A percentile compares a stretch with the other conserved stretches of the same genome.
Evolutionary conservation across 2,329 filamentous ascomycete species (phyloP).

Genomic region (Neoascochyta sp.): DNA sequence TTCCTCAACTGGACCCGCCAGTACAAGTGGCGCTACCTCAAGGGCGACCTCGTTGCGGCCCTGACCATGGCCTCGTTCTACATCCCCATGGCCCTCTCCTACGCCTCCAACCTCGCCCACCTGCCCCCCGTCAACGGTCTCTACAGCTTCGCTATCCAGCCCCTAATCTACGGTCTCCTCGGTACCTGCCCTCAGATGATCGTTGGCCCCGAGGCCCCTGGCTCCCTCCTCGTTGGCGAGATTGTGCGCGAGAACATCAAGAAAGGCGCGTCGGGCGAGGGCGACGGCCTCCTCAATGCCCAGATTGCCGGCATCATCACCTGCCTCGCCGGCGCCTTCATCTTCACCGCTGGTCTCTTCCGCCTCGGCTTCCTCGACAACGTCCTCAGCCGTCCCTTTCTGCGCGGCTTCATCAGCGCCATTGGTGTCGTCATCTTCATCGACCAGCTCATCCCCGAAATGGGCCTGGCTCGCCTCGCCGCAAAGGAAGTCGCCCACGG

Average conservation of each 20-base stretch:
- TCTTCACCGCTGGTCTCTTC: slow-evolving; percentile 80
- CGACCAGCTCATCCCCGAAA: slow-evolving; percentile 87
- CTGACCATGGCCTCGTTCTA: slow-evolving; percentile 99
- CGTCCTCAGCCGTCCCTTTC: slow-evolving; percentile 85
- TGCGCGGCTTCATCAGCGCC: slow-evolving; percentile 93
- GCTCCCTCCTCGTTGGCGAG: slow-evolving; percentile 82
- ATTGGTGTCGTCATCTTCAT: slow-evolving; percentile 96
- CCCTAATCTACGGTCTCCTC: slow-evolving; percentile 83
- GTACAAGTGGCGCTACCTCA: slow-evolving; percentile 76
- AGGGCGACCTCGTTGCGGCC: slow-evolving; percentile 82
- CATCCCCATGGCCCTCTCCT: slow-evolving; percentile 92
- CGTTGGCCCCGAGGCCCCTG: slow-evolving; percentile 90
- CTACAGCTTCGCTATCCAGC: slow-evolving; percentile 91
- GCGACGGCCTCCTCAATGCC: slow-evolving; percentile 69
- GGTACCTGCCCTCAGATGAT: slow-evolving; percentile 92
- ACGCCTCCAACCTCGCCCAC: slow-evolving; percentile 87
- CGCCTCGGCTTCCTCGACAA: slow-evolving; percentile 91
- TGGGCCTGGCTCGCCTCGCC: slow-evolving; percentile 69
- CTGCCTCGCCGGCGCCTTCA: slow-evolving; percentile 80
- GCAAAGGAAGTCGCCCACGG: slow-evolving; percentile 72
- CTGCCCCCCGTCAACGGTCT: slow-evolving; percentile 90
- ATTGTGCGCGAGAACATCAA: slow-evolving; percentile 77
- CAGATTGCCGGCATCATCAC: slow-evolving; percentile 84
- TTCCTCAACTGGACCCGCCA: slow-evolving; percentile 86
- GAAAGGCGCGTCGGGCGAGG: slow-evolving; percentile 59